Conservation (phyloP, 805 yeast genomes). For the Tetrapisispora phaffii region DNA sequence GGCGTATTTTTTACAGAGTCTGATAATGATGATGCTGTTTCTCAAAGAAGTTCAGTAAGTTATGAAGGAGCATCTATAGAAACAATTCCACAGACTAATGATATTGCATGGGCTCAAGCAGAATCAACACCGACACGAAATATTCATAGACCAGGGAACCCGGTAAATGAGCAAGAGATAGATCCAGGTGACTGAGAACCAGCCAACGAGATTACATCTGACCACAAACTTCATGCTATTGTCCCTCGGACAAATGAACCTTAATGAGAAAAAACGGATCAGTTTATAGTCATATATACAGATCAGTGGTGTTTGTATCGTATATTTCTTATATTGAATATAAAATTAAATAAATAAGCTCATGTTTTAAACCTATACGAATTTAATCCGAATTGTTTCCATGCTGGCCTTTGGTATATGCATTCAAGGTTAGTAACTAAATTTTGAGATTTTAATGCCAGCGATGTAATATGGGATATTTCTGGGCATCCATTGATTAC, state of each 20-base stretch:
- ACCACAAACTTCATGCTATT: too few species aligned
- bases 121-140: background rate
- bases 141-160: background rate
- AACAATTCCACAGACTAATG: background rate
- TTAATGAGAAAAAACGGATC: too few species aligned
- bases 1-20: conserved; percentile 6
- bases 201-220: background rate
- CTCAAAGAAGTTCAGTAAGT: background rate
- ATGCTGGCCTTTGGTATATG: conserved; percentile 21
- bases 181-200: too few species aligned
- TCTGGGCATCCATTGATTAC: conserved; percentile 22
- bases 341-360: background rate
- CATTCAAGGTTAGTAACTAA: conserved; percentile 21
- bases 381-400: conserved; percentile 25
- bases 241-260: too few species aligned
- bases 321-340: too few species aligned
- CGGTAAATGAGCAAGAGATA: too few species aligned
- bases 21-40: conserved; percentile 7
- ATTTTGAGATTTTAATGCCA: conserved; percentile 13
- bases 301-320: too few species aligned
- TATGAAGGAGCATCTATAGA: background rate
- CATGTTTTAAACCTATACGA: conserved; percentile 15
- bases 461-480: conserved; percentile 23
- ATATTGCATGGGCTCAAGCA: background rate
- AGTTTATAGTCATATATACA: too few species aligned